Conservation (phyloP, 2,329 filamentous ascomycete genomes). For the Ophiostoma pallidulum region DNA sequence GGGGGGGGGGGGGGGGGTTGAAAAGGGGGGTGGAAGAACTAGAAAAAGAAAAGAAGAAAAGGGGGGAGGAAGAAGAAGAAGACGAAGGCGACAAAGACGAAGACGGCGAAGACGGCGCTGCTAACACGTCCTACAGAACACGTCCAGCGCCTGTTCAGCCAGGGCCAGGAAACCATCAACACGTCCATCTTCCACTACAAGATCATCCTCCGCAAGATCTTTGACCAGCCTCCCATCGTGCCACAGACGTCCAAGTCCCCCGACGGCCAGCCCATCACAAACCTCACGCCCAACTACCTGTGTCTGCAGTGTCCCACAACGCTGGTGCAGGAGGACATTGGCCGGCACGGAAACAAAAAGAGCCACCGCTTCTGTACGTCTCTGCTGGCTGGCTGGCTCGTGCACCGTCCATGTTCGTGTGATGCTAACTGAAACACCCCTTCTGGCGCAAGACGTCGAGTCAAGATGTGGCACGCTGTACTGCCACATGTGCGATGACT, state of each 20-base stretch:
- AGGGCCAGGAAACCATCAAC: conserved; percentile 54
- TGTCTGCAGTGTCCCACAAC: conserved; percentile 66
- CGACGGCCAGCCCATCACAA: conserved; percentile 49
- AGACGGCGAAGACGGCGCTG: not conserved
- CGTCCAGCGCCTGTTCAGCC: conserved; percentile 56
- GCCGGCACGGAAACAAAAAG: conserved; percentile 59
- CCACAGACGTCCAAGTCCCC: conserved; percentile 53
- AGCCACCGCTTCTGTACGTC: conserved; percentile 62
- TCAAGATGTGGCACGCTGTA: conserved; percentile 66
- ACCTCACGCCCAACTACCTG: conserved; percentile 58
- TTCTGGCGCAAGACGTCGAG: conserved; percentile 53
- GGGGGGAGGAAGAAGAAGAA: too few relatives aligned
- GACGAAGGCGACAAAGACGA: too few relatives aligned
- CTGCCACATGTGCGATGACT: conserved; percentile 74
- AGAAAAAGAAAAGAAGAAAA: not conserved
- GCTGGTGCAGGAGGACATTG: conserved; percentile 54
- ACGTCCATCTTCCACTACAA: conserved; percentile 64
- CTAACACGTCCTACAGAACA: conserved; percentile 47
- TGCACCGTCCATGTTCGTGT: too few relatives aligned
- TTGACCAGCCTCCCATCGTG: conserved; percentile 55
- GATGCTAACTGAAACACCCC: conserved; percentile 1
- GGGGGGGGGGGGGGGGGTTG: too few relatives aligned
- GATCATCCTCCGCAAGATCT: conserved; percentile 59
- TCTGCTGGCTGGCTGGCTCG: too few relatives aligned
- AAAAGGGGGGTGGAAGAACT: too few relatives aligned